A percentile compares a stretch with the other conserved stretches of the same genome.
These are phyloP conservation scores for Parietaria judaica DNA, from an alignment of 306 rosid species.

Conservation along the genomic window DNA sequence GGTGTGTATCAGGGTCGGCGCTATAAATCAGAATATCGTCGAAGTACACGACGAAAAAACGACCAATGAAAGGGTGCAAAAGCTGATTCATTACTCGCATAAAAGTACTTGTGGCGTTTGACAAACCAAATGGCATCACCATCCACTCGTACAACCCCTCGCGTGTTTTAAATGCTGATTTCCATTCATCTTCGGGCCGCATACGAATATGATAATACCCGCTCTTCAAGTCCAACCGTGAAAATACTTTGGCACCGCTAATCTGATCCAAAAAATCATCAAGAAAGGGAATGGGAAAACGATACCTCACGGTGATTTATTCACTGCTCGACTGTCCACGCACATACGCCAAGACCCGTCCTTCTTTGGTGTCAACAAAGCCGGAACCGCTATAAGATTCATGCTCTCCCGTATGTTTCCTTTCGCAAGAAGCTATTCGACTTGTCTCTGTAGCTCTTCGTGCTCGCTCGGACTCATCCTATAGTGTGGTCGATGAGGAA, in stretches of 20 bases:
- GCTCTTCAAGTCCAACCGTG: neutral
- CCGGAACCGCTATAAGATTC: neutral
- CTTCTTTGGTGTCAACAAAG: neutral
- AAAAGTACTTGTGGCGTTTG: conserved; percentile 4
- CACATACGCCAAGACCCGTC: conserved; percentile 2
- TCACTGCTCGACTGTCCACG: neutral
- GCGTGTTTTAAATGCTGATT: too few relatives aligned
- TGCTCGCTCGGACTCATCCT: too few relatives aligned
- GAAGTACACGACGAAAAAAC: neutral
- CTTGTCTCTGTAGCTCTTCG: neutral
- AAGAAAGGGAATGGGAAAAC: neutral
- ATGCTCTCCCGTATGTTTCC: neutral
- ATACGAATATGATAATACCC: too few relatives aligned
- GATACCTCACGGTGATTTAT: neutral
- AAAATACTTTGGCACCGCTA: neutral
- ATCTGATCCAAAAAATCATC: neutral
- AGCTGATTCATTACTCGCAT: conserved; percentile 1
- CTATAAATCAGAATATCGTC: too few relatives aligned
- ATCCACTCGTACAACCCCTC: too few relatives aligned
- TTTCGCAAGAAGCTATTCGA: neutral
- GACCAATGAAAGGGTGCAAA: neutral
- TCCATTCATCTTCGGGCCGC: too few relatives aligned
- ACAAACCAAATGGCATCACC: conserved; percentile 7
- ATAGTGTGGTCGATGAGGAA: too few relatives aligned
- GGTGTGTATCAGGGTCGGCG: too few relatives aligned